These are phyloP conservation scores for Tricladium varicosporioides DNA, from an alignment of 2,329 filamentous ascomycete genomes.

Conservation along the genomic window DNA sequence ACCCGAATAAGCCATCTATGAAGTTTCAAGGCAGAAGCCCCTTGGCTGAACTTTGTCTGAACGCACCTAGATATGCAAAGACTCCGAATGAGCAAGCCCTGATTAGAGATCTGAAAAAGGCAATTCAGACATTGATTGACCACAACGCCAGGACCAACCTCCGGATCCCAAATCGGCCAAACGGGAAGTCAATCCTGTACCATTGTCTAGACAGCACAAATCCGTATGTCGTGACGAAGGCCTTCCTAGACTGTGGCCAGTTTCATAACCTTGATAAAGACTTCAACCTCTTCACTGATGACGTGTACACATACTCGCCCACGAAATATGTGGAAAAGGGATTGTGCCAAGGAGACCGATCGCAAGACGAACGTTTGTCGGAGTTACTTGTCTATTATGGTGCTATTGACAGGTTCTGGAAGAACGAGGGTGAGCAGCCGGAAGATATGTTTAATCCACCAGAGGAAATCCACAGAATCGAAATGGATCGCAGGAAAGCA, in stretches of 20 bases:
- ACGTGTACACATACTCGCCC: conserved; percentile 58
- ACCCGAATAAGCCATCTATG: conserved; percentile 53
- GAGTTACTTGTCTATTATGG: conserved; percentile 15
- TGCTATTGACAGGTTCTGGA: conserved; percentile 18
- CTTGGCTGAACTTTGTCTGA: conserved; percentile 61
- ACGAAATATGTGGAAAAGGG: conserved; percentile 54
- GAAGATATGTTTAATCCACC: conserved; percentile 15
- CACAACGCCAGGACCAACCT: conserved; percentile 47
- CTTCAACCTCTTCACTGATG: conserved; percentile 53
- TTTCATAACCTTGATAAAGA: conserved; percentile 64
- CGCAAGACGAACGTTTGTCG: conserved; percentile 14
- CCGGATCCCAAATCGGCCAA: conserved; percentile 43
- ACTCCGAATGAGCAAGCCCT: conserved; percentile 42
- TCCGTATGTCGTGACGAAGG: conserved; percentile 52
- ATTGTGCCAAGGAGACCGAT: conserved; percentile 18
- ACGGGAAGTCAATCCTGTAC: conserved; percentile 58
- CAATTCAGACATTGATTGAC: conserved; percentile 55
- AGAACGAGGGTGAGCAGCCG: conserved; percentile 18
- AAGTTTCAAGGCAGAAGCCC: conserved; percentile 60
- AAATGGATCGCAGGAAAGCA: conserved; percentile 12
- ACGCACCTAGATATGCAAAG: conserved; percentile 40
- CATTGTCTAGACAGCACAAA: conserved; percentile 58
- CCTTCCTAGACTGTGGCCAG: conserved; percentile 60
- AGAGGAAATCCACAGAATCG: conserved; percentile 10
- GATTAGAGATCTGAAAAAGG: conserved; percentile 54